These are phyloP conservation scores for Carex kokanica DNA, from an alignment of 176 grass and related monocot species.

Conservation along the genomic window DNA sequence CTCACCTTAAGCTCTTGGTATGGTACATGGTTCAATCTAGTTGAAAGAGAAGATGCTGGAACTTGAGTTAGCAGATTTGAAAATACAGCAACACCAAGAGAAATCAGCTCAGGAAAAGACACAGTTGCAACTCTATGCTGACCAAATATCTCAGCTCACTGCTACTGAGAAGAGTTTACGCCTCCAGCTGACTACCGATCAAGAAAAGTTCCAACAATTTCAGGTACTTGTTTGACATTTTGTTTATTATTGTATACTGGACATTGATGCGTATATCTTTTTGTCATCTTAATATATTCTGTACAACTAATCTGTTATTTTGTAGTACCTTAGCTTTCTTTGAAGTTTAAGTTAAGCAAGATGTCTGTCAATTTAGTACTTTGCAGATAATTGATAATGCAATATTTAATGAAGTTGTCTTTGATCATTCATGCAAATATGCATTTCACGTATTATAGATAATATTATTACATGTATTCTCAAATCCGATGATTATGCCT, in stretches of 20 bases:
- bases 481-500: conserved; percentile 15
- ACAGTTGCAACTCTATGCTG: conserved; percentile 75
- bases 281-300: neutral
- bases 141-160: conserved; percentile 87
- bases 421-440: neutral
- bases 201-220: conserved; percentile 91
- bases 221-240: conserved; percentile 52
- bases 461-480: conserved; percentile 1
- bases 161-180: conserved; percentile 78
- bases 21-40: conserved; percentile 25
- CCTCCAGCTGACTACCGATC: conserved; percentile 72
- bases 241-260: neutral
- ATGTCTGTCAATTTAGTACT: neutral
- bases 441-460: neutral
- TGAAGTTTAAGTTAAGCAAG: neutral
- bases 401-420: conserved; percentile 6
- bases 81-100: conserved; percentile 86
- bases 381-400: neutral
- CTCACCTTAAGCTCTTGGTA: neutral
- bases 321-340: neutral
- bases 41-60: conserved; percentile 87
- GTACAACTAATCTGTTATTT: no score
- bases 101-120: conserved; percentile 74
- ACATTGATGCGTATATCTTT: neutral
- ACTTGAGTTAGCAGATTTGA: conserved; percentile 84